Base-by-base conservation (phyloP, 345 rosid genomes). In the Salix purpurea region DNA sequence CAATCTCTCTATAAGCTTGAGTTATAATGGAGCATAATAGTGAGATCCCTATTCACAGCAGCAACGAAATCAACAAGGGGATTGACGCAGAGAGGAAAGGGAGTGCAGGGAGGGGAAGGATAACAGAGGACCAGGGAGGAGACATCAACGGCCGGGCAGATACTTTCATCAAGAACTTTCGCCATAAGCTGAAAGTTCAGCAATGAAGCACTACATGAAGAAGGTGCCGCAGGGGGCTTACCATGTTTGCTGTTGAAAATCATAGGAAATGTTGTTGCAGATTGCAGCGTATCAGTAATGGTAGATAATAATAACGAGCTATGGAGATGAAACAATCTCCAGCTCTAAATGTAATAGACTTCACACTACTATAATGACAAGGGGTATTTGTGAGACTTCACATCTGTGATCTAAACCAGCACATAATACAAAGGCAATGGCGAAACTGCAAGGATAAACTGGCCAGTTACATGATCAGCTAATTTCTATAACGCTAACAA, bases 101-200 rank as follows among this genome's bases (percentile, higher is more conserved):
- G 56, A 68, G 19, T 36, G 44, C 19, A 23, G n/a, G n/a, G 62
- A 75, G 36, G 32, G 4, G 9, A 48, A 10, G 18, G 50, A 30
- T 6, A 8, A 64, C 30, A 28, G 78, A 61, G n/a, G 70, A n/a
- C 1, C 32, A 54, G n/a, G 46, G 28, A 23, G 10, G 44, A 21
- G 83, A 78, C 60, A 70, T 84, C 65, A 74, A 81, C 36, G 40
- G 71, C 40, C 72, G 14, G 18, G 84, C 86, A 6, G 76, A 81
- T 62, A 67, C 68, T 73, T 84, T 81, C 82, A 75, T 78, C 61
- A 73, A 13, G 40, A 80, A 78, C 44, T 84, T 76, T 72, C 60
- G 19, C 42, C 76, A 34, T 10, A 74, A 42, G 32, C 76, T 69
- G 26, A 58, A 50, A 16, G 28, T 66, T 67, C 81, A 79, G 37